Evolutionary conservation across 1,284 basidiomycete genomes (phyloP).

Genomic region (Baeospora myosura): DNA sequence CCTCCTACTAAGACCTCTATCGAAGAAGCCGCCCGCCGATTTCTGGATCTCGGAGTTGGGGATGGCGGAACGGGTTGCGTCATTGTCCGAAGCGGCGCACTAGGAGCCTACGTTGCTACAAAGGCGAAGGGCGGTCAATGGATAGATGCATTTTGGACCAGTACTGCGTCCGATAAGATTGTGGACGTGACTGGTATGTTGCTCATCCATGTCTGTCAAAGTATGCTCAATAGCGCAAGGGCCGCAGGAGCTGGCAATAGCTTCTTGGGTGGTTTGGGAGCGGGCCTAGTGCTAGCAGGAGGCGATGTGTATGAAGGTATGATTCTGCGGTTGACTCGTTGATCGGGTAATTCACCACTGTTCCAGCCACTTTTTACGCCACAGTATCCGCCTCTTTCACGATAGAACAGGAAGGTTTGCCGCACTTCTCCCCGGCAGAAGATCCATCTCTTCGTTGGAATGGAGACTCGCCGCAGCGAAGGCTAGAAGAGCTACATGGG

Average conservation of each 20-base stretch:
- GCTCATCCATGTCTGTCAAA: too few relatives aligned
- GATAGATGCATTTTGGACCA: constrained; percentile 74
- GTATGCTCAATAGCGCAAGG: too few relatives aligned
- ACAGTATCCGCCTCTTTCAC: constrained; percentile 76
- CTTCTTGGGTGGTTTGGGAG: constrained; percentile 79
- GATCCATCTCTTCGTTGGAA: constrained; percentile 56
- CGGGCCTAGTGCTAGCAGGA: constrained; percentile 53
- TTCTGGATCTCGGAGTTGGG: constrained; percentile 55
- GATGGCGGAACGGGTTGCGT: constrained; percentile 44
- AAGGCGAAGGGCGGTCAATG: constrained; percentile 43
- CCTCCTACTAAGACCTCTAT: constrained; percentile 44
- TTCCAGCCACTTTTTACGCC: constrained; percentile 62
- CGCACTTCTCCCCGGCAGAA: constrained; percentile 24
- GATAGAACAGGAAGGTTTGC: constrained; percentile 79
- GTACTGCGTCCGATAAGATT: constrained; percentile 40
- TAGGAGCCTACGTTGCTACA: constrained; percentile 67
- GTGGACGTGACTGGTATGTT: constrained; percentile 76
- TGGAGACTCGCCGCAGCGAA: constrained; percentile 46
- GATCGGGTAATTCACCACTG: constrained; percentile 10
- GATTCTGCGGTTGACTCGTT: constrained; percentile 12
- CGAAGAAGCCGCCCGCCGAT: constrained; percentile 52
- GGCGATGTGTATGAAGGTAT: constrained; percentile 63
- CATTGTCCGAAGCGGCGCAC: constrained; percentile 69
- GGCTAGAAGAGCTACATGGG: constrained; percentile 42
- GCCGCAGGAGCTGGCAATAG: constrained; percentile 85